Base-by-base conservation (phyloP, 164 flowering plant species). In the Protea cynaroides region DNA sequence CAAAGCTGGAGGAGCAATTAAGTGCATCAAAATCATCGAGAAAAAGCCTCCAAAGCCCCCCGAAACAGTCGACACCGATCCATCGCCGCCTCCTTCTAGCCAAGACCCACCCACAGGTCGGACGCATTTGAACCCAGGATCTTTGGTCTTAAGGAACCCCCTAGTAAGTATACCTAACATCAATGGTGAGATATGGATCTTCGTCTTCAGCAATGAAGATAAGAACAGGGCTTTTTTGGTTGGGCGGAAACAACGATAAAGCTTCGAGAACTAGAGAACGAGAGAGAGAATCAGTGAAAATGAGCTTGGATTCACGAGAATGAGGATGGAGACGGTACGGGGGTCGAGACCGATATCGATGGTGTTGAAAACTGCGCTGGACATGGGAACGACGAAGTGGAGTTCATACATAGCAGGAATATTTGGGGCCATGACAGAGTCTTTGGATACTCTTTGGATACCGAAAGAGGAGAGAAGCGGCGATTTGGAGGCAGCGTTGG, bases 381-480 rank as follows among this genome's bases (percentile, higher is more conserved):
- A 13, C 82, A 79, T 79, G 29, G 82, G 82, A 4, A 76, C 68
- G 18, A 63, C 75, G 56, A 79, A 78, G n/a, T 78, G 81, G 50
- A 75, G 72, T 63, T 78, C 81, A 62, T 78, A 78, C 76, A 75
- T 72, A 21, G 82, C 77, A 0, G 82, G 79, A 55, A 73, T 51
- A 68, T 79, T 79, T 7, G 82, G 82, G n/a, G 79, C 71, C 1
- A 79, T 3, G 0, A 78, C 76, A 10, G 81, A 75, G 24, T 75
- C 75, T n/a, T n/a, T n/a, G n/a, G 22, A 78, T 77, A 29, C 79
- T 12, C 46, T 22, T 21, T 43, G 24, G 67, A 78, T 65, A 59
- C 75, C 75, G 40, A 71, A 59, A 7, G 69, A 70, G 22, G 46
- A 12, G 66, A 79, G 69, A 21, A 7, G 77, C 75, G 3, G 79